phyloP scores from a whole-genome alignment of 352 stramenopile genomes.

The Phytophthora citrophthora region DNA sequence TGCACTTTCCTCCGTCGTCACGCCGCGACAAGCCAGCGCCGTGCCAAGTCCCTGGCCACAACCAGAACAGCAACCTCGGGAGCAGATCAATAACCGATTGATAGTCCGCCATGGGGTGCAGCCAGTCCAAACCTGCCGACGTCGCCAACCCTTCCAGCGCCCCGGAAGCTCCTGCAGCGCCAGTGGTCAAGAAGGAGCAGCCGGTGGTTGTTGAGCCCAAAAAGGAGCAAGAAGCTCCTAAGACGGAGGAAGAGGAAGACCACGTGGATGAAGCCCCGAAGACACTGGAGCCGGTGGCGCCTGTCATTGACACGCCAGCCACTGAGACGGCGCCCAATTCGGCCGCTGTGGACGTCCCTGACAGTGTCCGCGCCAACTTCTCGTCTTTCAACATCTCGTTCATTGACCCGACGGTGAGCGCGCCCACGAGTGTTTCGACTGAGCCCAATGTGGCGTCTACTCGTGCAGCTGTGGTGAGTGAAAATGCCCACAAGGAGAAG shows the following conservation, averaged over 20 bases:
- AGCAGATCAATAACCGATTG: conserved; percentile 2
- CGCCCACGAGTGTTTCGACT: conserved; percentile 37
- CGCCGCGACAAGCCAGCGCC: conserved; percentile 15
- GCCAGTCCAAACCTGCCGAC: conserved; percentile 43
- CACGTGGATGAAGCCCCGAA: conserved; percentile 33
- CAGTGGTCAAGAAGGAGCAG: conserved; percentile 18
- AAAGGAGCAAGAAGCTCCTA: neutral
- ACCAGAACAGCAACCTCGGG: conserved; percentile 6
- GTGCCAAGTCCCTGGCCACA: conserved; percentile 1
- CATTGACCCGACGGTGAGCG: conserved; percentile 51
- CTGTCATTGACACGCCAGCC: conserved; percentile 10
- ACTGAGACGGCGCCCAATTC: conserved; percentile 26
- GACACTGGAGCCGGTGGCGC: conserved; percentile 29
- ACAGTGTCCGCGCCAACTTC: conserved; percentile 56
- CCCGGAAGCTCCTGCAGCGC: neutral
- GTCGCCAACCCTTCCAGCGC: conserved; percentile 7
- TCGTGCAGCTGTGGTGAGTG: conserved; percentile 1
- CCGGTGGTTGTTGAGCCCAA: conserved; percentile 2
- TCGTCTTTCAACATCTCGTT: conserved; percentile 65
- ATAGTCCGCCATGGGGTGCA: conserved; percentile 42
- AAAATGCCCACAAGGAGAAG: conserved; percentile 2
- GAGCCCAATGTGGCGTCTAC: conserved; percentile 39
- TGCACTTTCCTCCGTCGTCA: conserved; percentile 26
- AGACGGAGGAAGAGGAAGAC: conserved; percentile 21
- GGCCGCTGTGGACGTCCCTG: conserved; percentile 41